Base-by-base conservation (phyloP, 2,329 filamentous ascomycete species). In the Thielaviopsis euricoi region DNA sequence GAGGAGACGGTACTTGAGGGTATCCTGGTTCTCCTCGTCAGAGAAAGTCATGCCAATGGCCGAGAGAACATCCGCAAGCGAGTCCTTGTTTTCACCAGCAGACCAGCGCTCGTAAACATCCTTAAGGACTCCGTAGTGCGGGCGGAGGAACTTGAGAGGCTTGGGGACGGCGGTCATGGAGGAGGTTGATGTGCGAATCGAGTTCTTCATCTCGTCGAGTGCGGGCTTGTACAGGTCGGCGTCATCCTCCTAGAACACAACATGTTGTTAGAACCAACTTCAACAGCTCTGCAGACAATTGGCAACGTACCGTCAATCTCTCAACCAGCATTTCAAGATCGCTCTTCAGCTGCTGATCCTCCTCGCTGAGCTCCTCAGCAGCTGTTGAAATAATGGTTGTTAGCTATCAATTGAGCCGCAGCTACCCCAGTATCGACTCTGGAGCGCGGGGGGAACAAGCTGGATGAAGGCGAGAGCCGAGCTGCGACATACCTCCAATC, bases 101-200 rank as follows among this genome's bases (percentile, higher is more conserved):
- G 86, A 79, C 93, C 94, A 98, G 69, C 85, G 81, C 61, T 95
- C 90, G 75, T 96, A 95, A 26, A 90, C 76, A 70, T 86, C 86
- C 62, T 86, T 86, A 68, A 98, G 78, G 59, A 86, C 83, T 72
- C 94, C 87, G 74, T 97, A 98, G 72, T 98, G 91, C 64, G 91
- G 93, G 75, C 93, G 83, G 63, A 98, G 81, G 71, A 98, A 98
- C 73, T 98, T 98, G 66, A 98, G 80, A 37, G 93, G 93, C 74
- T 98, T 98, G 23, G 94, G 93, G 62, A 98, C 93, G 61, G 93
- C 93, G 53, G 93, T 98, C 93, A 98, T 98, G 52, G 94, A 98
- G 60, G 90, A 97, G 64, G 93, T 98, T 61, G 93, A 95, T 58
- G 93, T 98, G 77, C 96, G 97, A 78, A 98, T 98, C 69, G 89